Evolutionary conservation across 2,329 filamentous ascomycete species (phyloP).

Genomic region (Aureobasidium melanogenum): DNA sequence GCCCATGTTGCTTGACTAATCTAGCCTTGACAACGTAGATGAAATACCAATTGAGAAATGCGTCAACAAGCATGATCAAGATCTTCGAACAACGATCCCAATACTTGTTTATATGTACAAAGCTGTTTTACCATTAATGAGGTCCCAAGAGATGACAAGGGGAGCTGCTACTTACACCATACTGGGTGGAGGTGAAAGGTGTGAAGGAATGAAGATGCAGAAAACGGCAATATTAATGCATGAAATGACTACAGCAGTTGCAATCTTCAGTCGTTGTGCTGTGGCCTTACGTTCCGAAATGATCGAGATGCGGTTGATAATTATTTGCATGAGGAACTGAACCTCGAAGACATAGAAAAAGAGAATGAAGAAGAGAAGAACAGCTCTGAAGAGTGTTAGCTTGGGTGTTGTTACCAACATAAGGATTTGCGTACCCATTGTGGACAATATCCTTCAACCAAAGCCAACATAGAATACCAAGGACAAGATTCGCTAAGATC

Average conservation of each 20-base stretch:
- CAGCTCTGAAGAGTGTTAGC: not conserved
- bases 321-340: slow-evolving; percentile 26
- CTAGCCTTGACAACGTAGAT: slow-evolving; percentile 36
- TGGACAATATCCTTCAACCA: slow-evolving; percentile 19
- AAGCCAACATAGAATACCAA: slow-evolving; percentile 32
- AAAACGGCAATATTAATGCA: slow-evolving; percentile 22
- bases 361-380: slow-evolving; percentile 14
- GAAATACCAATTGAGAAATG: slow-evolving; percentile 31
- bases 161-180: slow-evolving; percentile 18
- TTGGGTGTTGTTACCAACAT: not conserved
- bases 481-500: slow-evolving; percentile 33
- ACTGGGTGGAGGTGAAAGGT: slow-evolving; percentile 23
- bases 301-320: slow-evolving; percentile 29
- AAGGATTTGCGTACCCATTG: not conserved
- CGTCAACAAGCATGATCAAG: slow-evolving; percentile 30
- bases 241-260: slow-evolving; percentile 29
- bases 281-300: slow-evolving; percentile 14
- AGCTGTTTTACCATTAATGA: slow-evolving; percentile 14
- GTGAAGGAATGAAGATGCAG: slow-evolving; percentile 32
- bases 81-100: slow-evolving; percentile 32
- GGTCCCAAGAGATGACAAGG: not conserved
- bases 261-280: slow-evolving; percentile 28
- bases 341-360: slow-evolving; percentile 19
- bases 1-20: slow-evolving; percentile 36
- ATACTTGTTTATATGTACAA: slow-evolving; percentile 28